Evolutionary conservation across 78 protist species (phyloP).

Genomic region (Speleostelium caveatum): DNA sequence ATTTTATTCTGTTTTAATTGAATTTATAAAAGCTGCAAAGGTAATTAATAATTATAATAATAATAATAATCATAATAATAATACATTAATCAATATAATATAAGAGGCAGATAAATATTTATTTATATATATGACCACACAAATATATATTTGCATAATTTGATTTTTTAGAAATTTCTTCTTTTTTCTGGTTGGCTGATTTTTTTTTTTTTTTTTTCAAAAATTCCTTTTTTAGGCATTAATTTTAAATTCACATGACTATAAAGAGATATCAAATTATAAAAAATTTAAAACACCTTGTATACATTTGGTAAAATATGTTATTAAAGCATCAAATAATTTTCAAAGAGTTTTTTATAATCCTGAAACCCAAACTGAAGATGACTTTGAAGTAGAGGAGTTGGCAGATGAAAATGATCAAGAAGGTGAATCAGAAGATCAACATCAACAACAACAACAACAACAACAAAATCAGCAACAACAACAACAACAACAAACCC

Average conservation of each 20-base stretch:
- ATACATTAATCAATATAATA: not conserved
- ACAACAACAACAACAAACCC: not conserved
- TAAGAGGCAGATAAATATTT: not conserved
- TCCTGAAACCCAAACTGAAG: conserved; percentile 39
- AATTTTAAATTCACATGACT: conserved; percentile 65
- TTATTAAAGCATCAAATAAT: conserved; percentile 21
- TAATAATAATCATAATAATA: too few relatives aligned
- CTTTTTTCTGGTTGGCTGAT: too few relatives aligned
- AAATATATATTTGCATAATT: not conserved
- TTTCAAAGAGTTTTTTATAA: conserved; percentile 22
- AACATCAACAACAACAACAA: conserved; percentile 22
- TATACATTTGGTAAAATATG: conserved; percentile 21
- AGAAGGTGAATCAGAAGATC: not conserved
- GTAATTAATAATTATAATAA: conserved; percentile 30
- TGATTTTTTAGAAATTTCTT: too few relatives aligned
- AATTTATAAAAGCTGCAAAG: conserved; percentile 43
- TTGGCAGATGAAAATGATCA: not conserved
- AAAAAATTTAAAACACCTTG: conserved; percentile 7
- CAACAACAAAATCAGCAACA: conserved; percentile 33
- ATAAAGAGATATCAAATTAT: conserved; percentile 13
- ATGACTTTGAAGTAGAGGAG: conserved; percentile 7
- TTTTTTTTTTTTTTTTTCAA: too few relatives aligned
- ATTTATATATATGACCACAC: not conserved
- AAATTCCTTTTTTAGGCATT: too few relatives aligned
- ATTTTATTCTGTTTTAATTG: conserved; percentile 6